Conservation (phyloP, 2,329 filamentous ascomycete species). For the Xylaria arbuscula region DNA sequence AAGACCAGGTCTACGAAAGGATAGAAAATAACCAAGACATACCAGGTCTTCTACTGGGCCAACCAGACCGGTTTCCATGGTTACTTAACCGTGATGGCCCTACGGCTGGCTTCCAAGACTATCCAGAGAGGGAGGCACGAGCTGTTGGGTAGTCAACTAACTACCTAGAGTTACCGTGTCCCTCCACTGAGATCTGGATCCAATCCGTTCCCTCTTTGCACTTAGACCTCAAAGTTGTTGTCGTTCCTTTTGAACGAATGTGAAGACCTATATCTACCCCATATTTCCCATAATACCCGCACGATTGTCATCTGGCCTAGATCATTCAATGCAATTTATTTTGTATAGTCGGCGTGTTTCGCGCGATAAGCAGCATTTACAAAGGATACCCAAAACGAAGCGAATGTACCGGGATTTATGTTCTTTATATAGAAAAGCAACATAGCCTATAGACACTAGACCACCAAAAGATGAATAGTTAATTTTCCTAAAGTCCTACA, state of each 20-base stretch:
- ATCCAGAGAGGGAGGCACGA: slow-evolving; percentile 44
- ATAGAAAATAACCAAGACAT: slow-evolving; percentile 64
- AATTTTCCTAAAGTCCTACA: background rate
- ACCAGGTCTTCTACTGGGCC: slow-evolving; percentile 58
- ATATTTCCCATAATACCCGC: background rate
- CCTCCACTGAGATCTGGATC: background rate
- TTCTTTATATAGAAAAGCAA: slow-evolving; percentile 22
- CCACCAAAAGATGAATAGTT: background rate
- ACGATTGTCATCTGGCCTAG: background rate
- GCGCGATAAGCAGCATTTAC: background rate
- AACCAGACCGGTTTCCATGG: slow-evolving; percentile 57
- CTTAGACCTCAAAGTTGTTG: background rate
- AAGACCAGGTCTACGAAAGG: slow-evolving; percentile 59
- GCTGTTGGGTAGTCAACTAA: background rate
- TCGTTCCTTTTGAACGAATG: background rate
- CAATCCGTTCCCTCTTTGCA: background rate
- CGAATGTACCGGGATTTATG: background rate
- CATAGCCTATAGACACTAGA: slow-evolving; percentile 16
- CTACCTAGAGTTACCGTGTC: background rate
- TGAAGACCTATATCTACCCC: background rate
- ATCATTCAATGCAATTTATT: background rate
- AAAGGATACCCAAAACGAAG: slow-evolving; percentile 4
- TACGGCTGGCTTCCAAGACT: slow-evolving; percentile 62
- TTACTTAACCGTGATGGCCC: slow-evolving; percentile 59
- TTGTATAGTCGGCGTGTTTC: background rate